Percentiles rank a stretch among this genome's conserved stretches.
Evolutionary conservation across 495 filamentous ascomycete genomes (phyloP).

Genomic region (Talaromyces ruber): DNA sequence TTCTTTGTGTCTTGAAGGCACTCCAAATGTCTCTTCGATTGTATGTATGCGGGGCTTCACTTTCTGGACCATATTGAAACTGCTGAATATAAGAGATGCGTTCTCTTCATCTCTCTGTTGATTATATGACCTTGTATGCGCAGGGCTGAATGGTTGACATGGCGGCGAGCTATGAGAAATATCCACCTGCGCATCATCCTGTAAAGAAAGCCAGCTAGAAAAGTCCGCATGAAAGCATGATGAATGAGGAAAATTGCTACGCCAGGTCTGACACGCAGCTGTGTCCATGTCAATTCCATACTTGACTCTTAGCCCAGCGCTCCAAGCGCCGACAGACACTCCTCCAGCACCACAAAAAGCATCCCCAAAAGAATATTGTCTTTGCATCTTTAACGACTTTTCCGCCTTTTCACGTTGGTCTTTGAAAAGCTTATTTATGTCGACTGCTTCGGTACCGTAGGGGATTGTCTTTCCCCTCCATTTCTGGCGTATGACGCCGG

Average conservation of each 20-base stretch:
- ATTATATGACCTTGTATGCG: slow-evolving; percentile 48
- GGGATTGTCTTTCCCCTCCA: slow-evolving; percentile 24
- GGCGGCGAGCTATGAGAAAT: slow-evolving; percentile 76
- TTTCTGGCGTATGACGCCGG: slow-evolving; percentile 12
- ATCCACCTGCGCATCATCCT: slow-evolving; percentile 42
- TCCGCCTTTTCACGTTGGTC: background rate
- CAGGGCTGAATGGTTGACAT: slow-evolving; percentile 74
- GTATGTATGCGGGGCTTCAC: slow-evolving; percentile 65
- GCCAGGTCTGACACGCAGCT: slow-evolving; percentile 48
- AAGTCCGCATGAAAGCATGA: slow-evolving; percentile 17
- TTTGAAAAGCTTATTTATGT: background rate
- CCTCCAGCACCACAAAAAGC: slow-evolving; percentile 74
- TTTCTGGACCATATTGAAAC: slow-evolving; percentile 47
- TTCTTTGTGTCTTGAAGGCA: slow-evolving; percentile 37
- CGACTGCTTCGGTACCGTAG: slow-evolving; percentile 16
- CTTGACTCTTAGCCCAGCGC: slow-evolving; percentile 49
- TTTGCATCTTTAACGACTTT: background rate
- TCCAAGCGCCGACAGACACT: slow-evolving; percentile 56
- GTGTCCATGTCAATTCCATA: slow-evolving; percentile 56
- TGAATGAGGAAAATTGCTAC: slow-evolving; percentile 53
- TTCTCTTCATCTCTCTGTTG: slow-evolving; percentile 67
- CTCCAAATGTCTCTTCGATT: slow-evolving; percentile 74
- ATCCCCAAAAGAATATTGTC: slow-evolving; percentile 58
- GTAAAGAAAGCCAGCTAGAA: slow-evolving; percentile 20
- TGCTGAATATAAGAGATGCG: slow-evolving; percentile 59